Conservation (phyloP, 495 filamentous ascomycete genomes). For the Penicillium psychrofluorescens region DNA sequence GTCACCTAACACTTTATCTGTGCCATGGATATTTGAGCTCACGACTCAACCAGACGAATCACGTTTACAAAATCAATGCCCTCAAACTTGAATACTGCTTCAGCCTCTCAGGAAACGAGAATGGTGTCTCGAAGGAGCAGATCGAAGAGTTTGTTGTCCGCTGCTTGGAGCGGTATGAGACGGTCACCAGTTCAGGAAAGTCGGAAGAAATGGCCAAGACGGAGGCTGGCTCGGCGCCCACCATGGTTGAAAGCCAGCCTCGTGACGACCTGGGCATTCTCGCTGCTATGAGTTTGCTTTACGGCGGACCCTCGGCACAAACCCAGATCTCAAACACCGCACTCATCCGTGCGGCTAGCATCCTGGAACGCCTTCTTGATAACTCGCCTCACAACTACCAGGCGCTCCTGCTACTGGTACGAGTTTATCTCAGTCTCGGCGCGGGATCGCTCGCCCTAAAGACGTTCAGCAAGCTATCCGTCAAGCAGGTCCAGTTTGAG, state of each 20-base stretch:
- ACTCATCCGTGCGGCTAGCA: constrained; percentile 43
- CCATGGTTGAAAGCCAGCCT: constrained; percentile 47
- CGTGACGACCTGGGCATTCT: constrained; percentile 51
- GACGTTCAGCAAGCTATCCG: constrained; percentile 46
- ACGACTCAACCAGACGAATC: constrained; percentile 6
- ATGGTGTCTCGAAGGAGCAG: constrained; percentile 19
- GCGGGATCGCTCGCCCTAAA: constrained; percentile 46
- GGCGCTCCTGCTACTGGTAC: constrained; percentile 46
- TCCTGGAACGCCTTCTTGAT: constrained; percentile 42
- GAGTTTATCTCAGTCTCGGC: constrained; percentile 48
- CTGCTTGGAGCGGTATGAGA: constrained; percentile 41
- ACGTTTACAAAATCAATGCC: constrained; percentile 41
- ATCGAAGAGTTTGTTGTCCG: constrained; percentile 38
- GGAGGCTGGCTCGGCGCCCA: constrained; percentile 6
- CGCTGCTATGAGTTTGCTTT: constrained; percentile 48
- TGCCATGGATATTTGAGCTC: background rate
- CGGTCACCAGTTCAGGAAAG: constrained; percentile 1
- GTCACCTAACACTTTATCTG: constrained; percentile 1
- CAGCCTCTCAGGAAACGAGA: constrained; percentile 33
- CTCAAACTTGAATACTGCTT: constrained; percentile 53
- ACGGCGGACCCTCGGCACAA: constrained; percentile 8
- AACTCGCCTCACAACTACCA: constrained; percentile 54
- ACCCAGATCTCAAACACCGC: constrained; percentile 22
- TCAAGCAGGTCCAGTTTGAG: constrained; percentile 57
- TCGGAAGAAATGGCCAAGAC: constrained; percentile 3